A percentile compares a stretch with the other conserved stretches of the same genome.
Evolutionary conservation across 208 protist genomes (phyloP).

Genomic region (Trypanosoma cruzi): DNA sequence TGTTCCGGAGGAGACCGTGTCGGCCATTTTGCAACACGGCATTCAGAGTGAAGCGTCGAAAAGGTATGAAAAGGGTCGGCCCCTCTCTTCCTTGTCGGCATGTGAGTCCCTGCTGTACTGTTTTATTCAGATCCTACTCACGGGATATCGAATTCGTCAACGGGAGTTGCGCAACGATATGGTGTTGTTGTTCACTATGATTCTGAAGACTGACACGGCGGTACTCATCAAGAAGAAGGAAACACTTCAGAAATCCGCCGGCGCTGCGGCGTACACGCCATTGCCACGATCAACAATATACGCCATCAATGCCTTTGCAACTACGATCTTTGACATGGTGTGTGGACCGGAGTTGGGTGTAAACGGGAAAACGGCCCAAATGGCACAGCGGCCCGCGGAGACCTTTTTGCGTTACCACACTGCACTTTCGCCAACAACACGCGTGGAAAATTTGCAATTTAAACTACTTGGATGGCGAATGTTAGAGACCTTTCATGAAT

Average conservation of each 20-base stretch:
- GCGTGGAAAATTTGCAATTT: slow-evolving; percentile 60
- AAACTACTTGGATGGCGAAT: slow-evolving; percentile 80
- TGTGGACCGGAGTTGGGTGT: slow-evolving; percentile 64
- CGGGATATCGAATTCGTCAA: slow-evolving; percentile 46
- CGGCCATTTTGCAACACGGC: slow-evolving; percentile 37
- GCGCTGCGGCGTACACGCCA: neutral
- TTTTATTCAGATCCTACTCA: slow-evolving; percentile 58
- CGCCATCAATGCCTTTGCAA: slow-evolving; percentile 60
- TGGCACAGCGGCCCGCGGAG: slow-evolving; percentile 18
- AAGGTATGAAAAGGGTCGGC: slow-evolving; percentile 2
- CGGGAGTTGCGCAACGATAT: slow-evolving; percentile 76
- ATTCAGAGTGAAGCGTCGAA: neutral
- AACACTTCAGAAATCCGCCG: neutral
- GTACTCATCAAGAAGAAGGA: slow-evolving; percentile 17
- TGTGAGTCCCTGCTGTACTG: slow-evolving; percentile 56
- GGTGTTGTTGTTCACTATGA: slow-evolving; percentile 40
- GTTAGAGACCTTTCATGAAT: slow-evolving; percentile 61
- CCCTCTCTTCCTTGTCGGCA: slow-evolving; percentile 32
- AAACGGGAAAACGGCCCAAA: slow-evolving; percentile 12
- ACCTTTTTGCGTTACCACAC: slow-evolving; percentile 54
- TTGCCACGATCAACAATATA: slow-evolving; percentile 41
- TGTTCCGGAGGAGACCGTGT: slow-evolving; percentile 36
- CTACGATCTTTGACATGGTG: slow-evolving; percentile 68
- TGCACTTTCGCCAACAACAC: slow-evolving; percentile 56
- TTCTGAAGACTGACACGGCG: slow-evolving; percentile 42